Percentiles rank a stretch among this genome's conserved stretches.
These are phyloP conservation scores for Leptographium radiaticola DNA, from an alignment of 2,329 filamentous ascomycete species.

Conservation along the genomic window DNA sequence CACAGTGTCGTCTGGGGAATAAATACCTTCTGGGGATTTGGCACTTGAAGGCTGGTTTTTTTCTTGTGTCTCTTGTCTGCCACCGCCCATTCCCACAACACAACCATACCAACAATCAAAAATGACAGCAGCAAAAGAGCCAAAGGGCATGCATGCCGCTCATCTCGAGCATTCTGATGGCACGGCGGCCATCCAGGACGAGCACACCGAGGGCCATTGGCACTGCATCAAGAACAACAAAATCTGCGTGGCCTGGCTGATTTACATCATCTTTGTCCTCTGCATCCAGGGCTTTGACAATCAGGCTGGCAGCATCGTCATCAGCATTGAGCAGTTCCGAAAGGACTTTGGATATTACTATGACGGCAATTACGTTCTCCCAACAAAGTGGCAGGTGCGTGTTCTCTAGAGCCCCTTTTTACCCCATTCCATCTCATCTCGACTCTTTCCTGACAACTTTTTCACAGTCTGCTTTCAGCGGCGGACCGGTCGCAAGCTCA, in stretches of 20 bases:
- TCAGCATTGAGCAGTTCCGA: constrained; percentile 25
- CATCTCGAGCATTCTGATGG: not conserved
- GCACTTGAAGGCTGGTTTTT: too few relatives aligned
- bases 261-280: not conserved
- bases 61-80: not conserved
- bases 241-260: not conserved
- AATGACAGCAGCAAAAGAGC: not conserved
- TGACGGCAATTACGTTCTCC: constrained; percentile 21
- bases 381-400: constrained; percentile 20
- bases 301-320: constrained; percentile 21
- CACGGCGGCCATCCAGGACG: not conserved
- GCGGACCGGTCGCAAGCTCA: constrained; percentile 18
- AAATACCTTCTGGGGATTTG: not conserved
- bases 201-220: constrained; percentile 1
- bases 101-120: too few relatives aligned
- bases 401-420: not conserved
- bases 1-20: not conserved
- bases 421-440: not conserved
- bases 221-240: not conserved
- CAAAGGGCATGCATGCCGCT: not conserved
- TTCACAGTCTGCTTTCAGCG: not conserved
- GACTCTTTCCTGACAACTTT: not conserved
- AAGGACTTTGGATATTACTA: constrained; percentile 25
- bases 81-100: too few relatives aligned
- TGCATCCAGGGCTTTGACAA: constrained; percentile 4